phyloP scores from a whole-genome alignment of 176 grass and related monocot species.

The Zea luxurians region DNA sequence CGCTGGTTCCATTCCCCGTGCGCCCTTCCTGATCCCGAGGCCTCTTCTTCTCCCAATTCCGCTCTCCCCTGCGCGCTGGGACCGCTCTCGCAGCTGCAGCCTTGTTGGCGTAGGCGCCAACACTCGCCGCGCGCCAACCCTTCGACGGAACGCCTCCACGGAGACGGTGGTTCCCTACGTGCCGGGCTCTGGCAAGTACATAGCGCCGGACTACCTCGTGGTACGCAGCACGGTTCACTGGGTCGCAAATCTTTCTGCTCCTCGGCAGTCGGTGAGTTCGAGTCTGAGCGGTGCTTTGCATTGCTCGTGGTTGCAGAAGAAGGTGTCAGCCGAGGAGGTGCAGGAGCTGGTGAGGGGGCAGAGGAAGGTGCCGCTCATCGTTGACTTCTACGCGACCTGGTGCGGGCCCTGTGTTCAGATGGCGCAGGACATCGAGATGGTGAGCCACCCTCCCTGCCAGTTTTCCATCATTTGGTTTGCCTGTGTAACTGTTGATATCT shows the following conservation, averaged over 20 bases:
- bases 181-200: conserved; percentile 49
- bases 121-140: conserved; percentile 10
- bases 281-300: neutral
- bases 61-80: neutral
- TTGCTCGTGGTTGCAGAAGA: conserved; percentile 53
- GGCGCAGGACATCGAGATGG: conserved; percentile 89
- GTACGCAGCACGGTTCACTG: conserved; percentile 1
- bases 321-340: conserved; percentile 62
- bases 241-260: neutral
- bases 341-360: conserved; percentile 49
- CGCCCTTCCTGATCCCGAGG: neutral
- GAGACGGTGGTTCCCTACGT: conserved; percentile 37
- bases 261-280: neutral
- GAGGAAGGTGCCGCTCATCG: conserved; percentile 60
- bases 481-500: neutral
- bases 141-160: conserved; percentile 45
- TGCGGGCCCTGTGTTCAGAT: conserved; percentile 85
- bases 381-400: conserved; percentile 80
- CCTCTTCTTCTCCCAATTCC: neutral
- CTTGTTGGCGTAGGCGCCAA: neutral
- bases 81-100: neutral
- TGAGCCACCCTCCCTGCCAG: conserved; percentile 12
- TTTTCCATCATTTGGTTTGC: neutral
- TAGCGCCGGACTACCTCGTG: conserved; percentile 61
- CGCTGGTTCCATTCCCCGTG: neutral